These are phyloP conservation scores for Chlorokybus atmophyticus DNA, from an alignment of 139 green algal species.

Conservation along the genomic window DNA sequence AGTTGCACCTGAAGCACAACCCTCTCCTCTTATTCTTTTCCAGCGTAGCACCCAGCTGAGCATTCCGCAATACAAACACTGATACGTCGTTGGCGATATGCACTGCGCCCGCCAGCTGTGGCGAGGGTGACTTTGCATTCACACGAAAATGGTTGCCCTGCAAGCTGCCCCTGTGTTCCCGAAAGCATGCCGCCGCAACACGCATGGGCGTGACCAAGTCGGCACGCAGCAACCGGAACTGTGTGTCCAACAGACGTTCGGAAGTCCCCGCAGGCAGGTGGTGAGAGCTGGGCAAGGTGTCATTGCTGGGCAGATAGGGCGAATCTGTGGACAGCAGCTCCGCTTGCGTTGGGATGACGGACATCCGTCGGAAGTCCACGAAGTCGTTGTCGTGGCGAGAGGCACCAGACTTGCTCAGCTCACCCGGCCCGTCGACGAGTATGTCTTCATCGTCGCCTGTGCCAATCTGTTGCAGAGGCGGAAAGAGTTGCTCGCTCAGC, in stretches of 20 bases:
- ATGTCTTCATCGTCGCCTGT: neutral
- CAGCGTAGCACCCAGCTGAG: too few relatives aligned
- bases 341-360: conserved; percentile 31
- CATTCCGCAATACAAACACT: too few relatives aligned
- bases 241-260: conserved; percentile 36
- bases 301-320: conserved; percentile 45
- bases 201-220: conserved; percentile 37
- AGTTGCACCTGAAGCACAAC: too few relatives aligned
- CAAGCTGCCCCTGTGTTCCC: neutral
- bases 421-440: conserved; percentile 8
- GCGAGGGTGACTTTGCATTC: conserved; percentile 1
- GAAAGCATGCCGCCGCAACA: conserved; percentile 17
- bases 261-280: conserved; percentile 25
- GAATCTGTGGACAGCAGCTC: conserved; percentile 31
- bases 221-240: conserved; percentile 53
- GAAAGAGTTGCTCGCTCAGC: neutral
- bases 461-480: neutral
- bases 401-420: conserved; percentile 8
- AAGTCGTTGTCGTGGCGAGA: conserved; percentile 45
- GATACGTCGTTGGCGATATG: neutral
- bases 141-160: conserved; percentile 7
- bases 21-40: too few relatives aligned
- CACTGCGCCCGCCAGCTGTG: neutral
- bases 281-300: conserved; percentile 17
- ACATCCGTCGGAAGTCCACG: conserved; percentile 16